Base-by-base conservation (phyloP, 208 protist genomes). In the Trypanosoma brucei region DNA sequence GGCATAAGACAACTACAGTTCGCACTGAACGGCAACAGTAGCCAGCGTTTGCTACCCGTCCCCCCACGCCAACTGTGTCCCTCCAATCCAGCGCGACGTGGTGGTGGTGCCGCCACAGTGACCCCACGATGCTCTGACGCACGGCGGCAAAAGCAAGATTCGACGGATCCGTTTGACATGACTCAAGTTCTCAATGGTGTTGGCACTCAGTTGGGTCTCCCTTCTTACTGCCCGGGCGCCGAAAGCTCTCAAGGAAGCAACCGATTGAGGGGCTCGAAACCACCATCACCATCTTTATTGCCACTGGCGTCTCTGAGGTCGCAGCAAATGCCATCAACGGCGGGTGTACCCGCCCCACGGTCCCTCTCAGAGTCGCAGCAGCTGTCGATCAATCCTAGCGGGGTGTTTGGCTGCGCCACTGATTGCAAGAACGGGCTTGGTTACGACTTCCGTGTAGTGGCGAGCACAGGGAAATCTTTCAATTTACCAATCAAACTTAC, bases 401-500 rank as follows among this genome's bases (percentile, higher is more conserved):
- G 36, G 39, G 2, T 59, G 1, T n/a, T 30, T 54, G 31, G 31
- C 31, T 6, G 50, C 50, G 30, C 31, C 4, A 59, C 42, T 11
- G 42, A 46, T 6, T 48, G n/a, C 9, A 70, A 59, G 13, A 37
- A 40, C 37, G 62, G 58, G 40, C 44, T 64, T 46, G 49, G 55
- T 3, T 91, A 91, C 58, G 83, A 88, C 58, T 91, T 88, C 57
- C 79, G 81, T 37, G 86, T 92, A 6, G 72, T 89, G 30, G 74
- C 86, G 39, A 89, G 86, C 70, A 92, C 73, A 38, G 86, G 86
- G 36, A 86, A 86, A 60, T 74, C 67, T 6, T 65, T 68, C 36
- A 69, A 65, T 8, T 46, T 52, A 3, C 77, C 82, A 3, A 78
- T 92, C 30, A 61, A 75, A 58, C 72, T 89, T 37, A 62, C 72